These are phyloP conservation scores for Clausena lansium DNA, from an alignment of 345 rosid genomes.

Conservation along the genomic window DNA sequence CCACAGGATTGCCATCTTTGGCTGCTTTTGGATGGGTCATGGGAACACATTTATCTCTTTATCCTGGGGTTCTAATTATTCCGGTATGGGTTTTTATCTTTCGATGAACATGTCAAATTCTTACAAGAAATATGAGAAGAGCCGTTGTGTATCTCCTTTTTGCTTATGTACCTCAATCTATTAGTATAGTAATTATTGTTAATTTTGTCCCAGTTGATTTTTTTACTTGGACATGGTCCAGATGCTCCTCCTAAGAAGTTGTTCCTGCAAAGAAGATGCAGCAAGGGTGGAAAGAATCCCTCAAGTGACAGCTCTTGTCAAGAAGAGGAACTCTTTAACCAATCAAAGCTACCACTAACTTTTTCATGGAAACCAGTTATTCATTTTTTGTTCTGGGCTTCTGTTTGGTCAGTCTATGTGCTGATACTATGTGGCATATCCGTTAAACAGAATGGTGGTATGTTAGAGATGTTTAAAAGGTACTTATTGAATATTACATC, in stretches of 20 bases:
- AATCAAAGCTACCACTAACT: slow-evolving; percentile 25
- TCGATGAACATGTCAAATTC: slow-evolving; percentile 4
- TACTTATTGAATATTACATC: slow-evolving; percentile 25
- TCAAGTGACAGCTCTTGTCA: slow-evolving; percentile 22
- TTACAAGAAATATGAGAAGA: not conserved
- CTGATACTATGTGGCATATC: slow-evolving; percentile 63
- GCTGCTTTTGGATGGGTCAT: slow-evolving; percentile 96
- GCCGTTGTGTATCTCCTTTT: not conserved
- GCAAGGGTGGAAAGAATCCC: slow-evolving; percentile 29
- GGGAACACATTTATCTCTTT: slow-evolving; percentile 86
- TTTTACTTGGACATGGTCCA: slow-evolving; percentile 74
- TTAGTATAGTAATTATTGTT: slow-evolving; percentile 8
- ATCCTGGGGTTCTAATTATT: slow-evolving; percentile 67
- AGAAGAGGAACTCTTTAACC: slow-evolving; percentile 21
- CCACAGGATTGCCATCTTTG: slow-evolving; percentile 67
- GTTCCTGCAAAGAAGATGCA: slow-evolving; percentile 37
- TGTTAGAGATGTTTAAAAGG: slow-evolving; percentile 87
- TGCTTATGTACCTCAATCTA: not conserved
- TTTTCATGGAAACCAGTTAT: slow-evolving; percentile 59
- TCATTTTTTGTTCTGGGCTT: slow-evolving; percentile 67
- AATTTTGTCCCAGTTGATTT: slow-evolving; percentile 52
- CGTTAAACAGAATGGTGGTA: slow-evolving; percentile 61
- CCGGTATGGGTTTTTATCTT: slow-evolving; percentile 50
- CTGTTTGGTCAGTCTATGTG: slow-evolving; percentile 66
- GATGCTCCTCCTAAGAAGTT: slow-evolving; percentile 84